Evolutionary conservation across 192 early-diverging fungal species (phyloP).

Genomic region (Globomyces pollinis-pini): DNA sequence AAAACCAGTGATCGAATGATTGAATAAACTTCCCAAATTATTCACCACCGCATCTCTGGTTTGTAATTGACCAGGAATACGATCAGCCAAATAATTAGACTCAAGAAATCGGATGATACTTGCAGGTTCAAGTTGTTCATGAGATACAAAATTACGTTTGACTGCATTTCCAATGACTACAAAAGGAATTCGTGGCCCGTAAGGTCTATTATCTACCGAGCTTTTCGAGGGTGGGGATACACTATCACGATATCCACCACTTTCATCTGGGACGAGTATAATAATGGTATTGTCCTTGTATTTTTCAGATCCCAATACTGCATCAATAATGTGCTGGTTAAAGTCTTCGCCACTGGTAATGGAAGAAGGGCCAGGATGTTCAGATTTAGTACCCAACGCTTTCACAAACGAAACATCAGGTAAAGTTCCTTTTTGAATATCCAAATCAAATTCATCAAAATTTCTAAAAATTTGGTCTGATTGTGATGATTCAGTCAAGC

Average conservation of each 20-base stretch:
- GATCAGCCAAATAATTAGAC: constrained; percentile 16
- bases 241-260: too few species aligned
- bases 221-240: not conserved
- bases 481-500: too few species aligned
- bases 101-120: constrained; percentile 14
- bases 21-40: constrained; percentile 11
- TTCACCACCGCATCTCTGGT: constrained; percentile 15
- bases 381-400: too few species aligned
- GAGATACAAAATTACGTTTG: constrained; percentile 18
- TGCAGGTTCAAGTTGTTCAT: constrained; percentile 14
- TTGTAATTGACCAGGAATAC: constrained; percentile 14
- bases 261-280: too few species aligned
- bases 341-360: too few species aligned
- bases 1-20: constrained; percentile 2
- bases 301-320: not conserved
- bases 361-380: too few species aligned
- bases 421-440: too few species aligned
- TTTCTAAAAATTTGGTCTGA: too few species aligned
- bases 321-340: too few species aligned
- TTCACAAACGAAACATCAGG: too few species aligned
- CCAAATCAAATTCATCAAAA: too few species aligned
- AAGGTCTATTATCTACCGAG: not conserved
- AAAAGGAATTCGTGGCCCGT: constrained; percentile 9
- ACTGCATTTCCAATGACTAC: constrained; percentile 2
- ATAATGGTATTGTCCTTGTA: constrained; percentile 13